These are phyloP conservation scores for Spathaspora arborariae DNA, from an alignment of 805 yeast species.

Conservation along the genomic window DNA sequence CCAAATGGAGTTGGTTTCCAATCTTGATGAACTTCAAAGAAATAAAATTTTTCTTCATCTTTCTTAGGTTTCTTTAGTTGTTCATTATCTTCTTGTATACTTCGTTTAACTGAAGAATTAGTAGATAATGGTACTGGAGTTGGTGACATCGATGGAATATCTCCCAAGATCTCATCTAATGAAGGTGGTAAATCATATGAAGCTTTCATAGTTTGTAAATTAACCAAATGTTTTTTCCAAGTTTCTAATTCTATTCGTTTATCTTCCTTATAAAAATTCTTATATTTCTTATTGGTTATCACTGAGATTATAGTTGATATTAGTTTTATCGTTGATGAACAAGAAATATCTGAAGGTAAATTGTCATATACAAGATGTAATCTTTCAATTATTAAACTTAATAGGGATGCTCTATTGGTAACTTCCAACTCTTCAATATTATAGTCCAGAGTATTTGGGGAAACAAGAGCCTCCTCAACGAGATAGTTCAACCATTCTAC, in stretches of 20 bases:
- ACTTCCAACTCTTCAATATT: background rate
- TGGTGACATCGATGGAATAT: conserved; percentile 4
- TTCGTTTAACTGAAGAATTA: conserved; percentile 6
- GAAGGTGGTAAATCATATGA: conserved; percentile 17
- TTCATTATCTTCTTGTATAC: background rate
- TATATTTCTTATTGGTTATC: background rate
- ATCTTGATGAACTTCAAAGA: conserved; percentile 28
- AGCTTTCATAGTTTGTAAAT: background rate
- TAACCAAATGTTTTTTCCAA: background rate
- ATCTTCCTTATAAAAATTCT: conserved; percentile 1
- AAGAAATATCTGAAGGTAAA: background rate
- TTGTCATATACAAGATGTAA: background rate
- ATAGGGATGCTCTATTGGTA: background rate
- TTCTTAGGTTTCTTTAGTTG: conserved; percentile 12
- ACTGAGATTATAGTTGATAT: background rate
- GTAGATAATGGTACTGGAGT: background rate
- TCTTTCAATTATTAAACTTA: background rate
- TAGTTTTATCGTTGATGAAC: background rate
- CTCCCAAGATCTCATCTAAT: conserved; percentile 23
- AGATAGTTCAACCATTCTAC: conserved; percentile 16
- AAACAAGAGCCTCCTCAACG: conserved; percentile 13
- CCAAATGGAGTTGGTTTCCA: conserved; percentile 63
- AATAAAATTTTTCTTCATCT: conserved; percentile 9
- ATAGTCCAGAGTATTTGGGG: background rate
- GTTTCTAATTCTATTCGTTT: conserved; percentile 1